Evolutionary conservation across 768 basidiomycete species (phyloP).

Genomic region (Kwoniella newhampshirensis): DNA sequence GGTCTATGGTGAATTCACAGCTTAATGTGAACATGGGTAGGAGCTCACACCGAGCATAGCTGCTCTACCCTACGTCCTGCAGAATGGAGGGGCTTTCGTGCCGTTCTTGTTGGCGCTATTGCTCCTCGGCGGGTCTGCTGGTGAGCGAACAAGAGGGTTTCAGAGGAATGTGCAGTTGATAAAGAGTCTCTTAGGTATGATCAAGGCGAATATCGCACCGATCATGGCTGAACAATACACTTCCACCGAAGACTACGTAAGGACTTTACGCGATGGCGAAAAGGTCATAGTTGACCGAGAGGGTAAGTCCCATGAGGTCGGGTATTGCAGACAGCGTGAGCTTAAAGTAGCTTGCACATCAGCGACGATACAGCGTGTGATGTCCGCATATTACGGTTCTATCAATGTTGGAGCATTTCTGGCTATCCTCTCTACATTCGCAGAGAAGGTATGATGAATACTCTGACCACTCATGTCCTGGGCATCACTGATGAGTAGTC

Average conservation of each 20-base stretch:
- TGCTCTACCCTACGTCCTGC: slow-evolving; percentile 12
- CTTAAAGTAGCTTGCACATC: not conserved
- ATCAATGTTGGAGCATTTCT: slow-evolving; percentile 51
- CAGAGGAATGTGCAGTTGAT: not conserved
- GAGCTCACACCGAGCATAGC: slow-evolving; percentile 10
- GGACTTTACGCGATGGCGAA: slow-evolving; percentile 29
- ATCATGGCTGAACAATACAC: slow-evolving; percentile 49
- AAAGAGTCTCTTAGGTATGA: slow-evolving; percentile 14
- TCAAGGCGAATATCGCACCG: slow-evolving; percentile 39
- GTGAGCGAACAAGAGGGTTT: slow-evolving; percentile 3
- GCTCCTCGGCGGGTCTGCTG: slow-evolving; percentile 18
- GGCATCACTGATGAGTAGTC: not conserved
- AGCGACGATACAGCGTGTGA: slow-evolving; percentile 38
- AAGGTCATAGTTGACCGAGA: slow-evolving; percentile 42
- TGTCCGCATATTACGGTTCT: slow-evolving; percentile 40
- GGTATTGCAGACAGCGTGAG: no score
- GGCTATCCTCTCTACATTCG: slow-evolving; percentile 28
- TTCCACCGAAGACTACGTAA: slow-evolving; percentile 23
- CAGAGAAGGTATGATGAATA: slow-evolving; percentile 31
- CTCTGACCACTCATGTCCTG: not conserved
- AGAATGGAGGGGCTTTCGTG: slow-evolving; percentile 12
- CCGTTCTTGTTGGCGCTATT: slow-evolving; percentile 32
- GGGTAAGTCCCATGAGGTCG: slow-evolving; percentile 10
- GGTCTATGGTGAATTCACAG: slow-evolving; percentile 12
- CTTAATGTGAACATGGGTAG: not conserved